A percentile compares a stretch with the other conserved stretches of the same genome.
Evolutionary conservation across 2,329 filamentous ascomycete species (phyloP).

Genomic region (Aureobasidium sp.): DNA sequence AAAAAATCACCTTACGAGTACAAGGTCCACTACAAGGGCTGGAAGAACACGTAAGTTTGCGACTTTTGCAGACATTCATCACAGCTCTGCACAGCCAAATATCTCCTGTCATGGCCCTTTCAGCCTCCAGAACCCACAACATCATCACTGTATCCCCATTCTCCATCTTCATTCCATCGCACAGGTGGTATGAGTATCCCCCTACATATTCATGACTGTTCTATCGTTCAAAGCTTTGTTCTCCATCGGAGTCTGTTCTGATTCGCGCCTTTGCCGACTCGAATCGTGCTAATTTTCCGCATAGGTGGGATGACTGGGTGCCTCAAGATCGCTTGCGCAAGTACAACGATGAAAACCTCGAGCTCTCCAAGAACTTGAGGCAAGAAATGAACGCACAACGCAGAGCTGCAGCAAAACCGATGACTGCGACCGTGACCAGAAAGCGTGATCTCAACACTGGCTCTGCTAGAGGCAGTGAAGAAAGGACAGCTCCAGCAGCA

Average conservation of each 20-base stretch:
- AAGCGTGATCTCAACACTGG: constrained; percentile 44
- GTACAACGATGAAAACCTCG: constrained; percentile 88
- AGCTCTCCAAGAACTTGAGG: constrained; percentile 67
- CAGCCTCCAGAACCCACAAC: background rate
- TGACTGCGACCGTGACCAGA: constrained; percentile 37
- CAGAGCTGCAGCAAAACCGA: constrained; percentile 34
- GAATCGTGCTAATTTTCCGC: constrained; percentile 12
- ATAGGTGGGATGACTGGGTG: constrained; percentile 96
- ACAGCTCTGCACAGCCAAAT: background rate
- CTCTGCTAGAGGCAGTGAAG: constrained; percentile 65
- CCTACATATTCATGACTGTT: background rate
- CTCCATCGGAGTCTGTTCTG: background rate
- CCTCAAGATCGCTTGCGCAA: constrained; percentile 87
- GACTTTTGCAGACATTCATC: background rate
- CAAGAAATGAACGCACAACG: constrained; percentile 57
- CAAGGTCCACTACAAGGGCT: constrained; percentile 96
- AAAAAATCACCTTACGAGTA: constrained; percentile 74
- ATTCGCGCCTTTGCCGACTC: background rate
- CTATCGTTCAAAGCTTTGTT: background rate
- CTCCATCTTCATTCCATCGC: background rate
- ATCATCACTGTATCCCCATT: background rate
- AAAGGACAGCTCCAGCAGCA: constrained; percentile 56
- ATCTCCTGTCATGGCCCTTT: background rate
- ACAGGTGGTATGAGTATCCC: background rate
- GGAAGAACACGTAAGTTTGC: constrained; percentile 80